Conservation (phyloP, 2,329 filamentous ascomycete genomes). For the Trichophyton rubrum region DNA sequence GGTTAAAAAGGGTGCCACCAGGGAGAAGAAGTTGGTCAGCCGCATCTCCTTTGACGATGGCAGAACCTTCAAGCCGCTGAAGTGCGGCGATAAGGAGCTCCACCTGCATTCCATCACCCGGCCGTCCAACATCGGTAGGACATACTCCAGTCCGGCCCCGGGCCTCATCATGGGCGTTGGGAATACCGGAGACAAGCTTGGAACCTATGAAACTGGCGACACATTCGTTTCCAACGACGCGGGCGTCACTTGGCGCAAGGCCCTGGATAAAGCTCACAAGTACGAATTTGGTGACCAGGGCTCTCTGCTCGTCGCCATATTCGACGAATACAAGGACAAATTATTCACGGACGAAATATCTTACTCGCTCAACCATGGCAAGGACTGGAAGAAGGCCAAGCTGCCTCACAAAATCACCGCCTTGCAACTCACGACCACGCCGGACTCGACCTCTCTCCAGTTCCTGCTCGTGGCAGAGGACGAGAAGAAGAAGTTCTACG, state of each 20-base stretch:
- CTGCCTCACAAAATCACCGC: constrained; percentile 61
- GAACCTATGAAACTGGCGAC: constrained; percentile 58
- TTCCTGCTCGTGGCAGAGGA: constrained; percentile 64
- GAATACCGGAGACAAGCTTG: constrained; percentile 67
- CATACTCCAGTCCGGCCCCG: constrained; percentile 88
- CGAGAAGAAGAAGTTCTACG: constrained; percentile 41
- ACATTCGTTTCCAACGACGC: constrained; percentile 87
- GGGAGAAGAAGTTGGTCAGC: constrained; percentile 58
- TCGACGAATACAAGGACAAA: constrained; percentile 49
- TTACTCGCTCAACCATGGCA: constrained; percentile 84
- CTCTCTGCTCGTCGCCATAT: constrained; percentile 71
- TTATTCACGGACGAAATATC: constrained; percentile 36
- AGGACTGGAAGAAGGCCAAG: constrained; percentile 62
- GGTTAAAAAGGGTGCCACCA: constrained; percentile 40
- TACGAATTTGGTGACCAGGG: constrained; percentile 95
- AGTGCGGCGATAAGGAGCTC: constrained; percentile 52
- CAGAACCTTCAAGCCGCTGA: constrained; percentile 65
- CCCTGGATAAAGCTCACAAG: constrained; percentile 69
- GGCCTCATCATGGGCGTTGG: constrained; percentile 90
- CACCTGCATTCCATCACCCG: constrained; percentile 91
- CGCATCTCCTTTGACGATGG: constrained; percentile 94
- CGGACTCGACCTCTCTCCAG: constrained; percentile 84
- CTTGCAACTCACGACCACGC: constrained; percentile 68
- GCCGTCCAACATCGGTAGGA: constrained; percentile 64
- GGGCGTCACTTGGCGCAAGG: constrained; percentile 67